Conservation (phyloP, 441 rosid genomes). For the Geranium incanum region DNA sequence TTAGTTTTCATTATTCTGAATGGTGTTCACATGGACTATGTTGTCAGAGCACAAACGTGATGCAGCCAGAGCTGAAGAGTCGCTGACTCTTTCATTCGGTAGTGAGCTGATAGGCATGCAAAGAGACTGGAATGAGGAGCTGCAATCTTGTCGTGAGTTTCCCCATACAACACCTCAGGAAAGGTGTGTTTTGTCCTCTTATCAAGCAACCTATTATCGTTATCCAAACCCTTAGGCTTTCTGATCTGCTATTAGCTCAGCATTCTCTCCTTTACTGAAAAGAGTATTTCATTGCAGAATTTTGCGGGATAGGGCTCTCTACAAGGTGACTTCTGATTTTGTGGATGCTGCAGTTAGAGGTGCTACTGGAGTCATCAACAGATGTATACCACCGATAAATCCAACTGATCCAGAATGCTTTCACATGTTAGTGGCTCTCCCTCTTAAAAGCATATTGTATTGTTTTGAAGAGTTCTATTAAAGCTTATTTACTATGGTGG, state of each 20-base stretch:
- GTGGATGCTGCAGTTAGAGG: constrained; percentile 96
- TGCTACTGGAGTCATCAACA: constrained; percentile 93
- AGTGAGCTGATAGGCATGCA: constrained; percentile 99
- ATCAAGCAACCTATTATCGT: constrained; percentile 1
- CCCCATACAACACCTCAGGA: constrained; percentile 90
- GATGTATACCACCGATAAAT: constrained; percentile 98
- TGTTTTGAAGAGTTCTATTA: no score
- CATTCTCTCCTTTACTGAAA: constrained; percentile 15
- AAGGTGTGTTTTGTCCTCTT: constrained; percentile 41
- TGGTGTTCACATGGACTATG: background rate
- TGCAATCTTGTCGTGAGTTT: constrained; percentile 97
- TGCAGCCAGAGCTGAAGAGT: constrained; percentile 97
- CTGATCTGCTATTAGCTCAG: constrained; percentile 11
- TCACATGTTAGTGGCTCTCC: constrained; percentile 75
- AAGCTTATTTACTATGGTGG: no score
- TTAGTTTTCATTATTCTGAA: background rate
- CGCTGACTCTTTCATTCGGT: constrained; percentile 93
- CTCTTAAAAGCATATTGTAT: constrained; percentile 7
- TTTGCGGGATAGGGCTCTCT: constrained; percentile 91
- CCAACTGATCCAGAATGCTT: constrained; percentile 99
- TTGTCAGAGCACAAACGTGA: constrained; percentile 81
- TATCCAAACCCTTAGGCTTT: constrained; percentile 4
- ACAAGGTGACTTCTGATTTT: constrained; percentile 98
- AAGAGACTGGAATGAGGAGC: constrained; percentile 99
- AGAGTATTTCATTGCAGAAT: constrained; percentile 53